Percentiles rank a stretch among this genome's conserved stretches.
These are phyloP conservation scores for Silene noctiflora DNA, from an alignment of 179 eudicot species.

Conservation along the genomic window DNA sequence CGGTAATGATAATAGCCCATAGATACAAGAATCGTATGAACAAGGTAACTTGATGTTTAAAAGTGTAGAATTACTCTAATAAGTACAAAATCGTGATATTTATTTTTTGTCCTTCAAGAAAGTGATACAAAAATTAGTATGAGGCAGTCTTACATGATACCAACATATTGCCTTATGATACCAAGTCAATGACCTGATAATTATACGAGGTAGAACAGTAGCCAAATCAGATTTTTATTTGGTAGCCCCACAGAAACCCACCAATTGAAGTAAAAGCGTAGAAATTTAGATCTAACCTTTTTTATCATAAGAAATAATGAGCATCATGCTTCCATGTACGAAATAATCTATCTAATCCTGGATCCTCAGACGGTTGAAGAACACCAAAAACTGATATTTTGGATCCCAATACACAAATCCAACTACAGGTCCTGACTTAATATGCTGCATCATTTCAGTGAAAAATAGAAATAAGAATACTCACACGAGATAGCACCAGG, in stretches of 20 bases:
- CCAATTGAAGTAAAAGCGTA: not conserved
- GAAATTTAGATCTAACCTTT: slow-evolving; percentile 8
- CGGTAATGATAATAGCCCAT: too few species aligned
- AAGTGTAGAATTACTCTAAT: not conserved
- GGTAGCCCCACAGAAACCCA: not conserved
- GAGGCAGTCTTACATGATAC: too few species aligned
- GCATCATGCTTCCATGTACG: slow-evolving; percentile 15
- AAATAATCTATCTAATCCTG: slow-evolving; percentile 36
- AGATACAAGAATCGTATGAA: not conserved
- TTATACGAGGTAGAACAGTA: not conserved
- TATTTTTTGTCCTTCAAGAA: not conserved
- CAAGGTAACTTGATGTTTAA: not conserved
- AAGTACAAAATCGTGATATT: not conserved
- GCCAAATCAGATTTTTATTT: too few species aligned
- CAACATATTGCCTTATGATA: too few species aligned
- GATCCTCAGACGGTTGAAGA: slow-evolving; percentile 83
- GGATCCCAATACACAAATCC: slow-evolving; percentile 98
- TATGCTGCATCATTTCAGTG: slow-evolving; percentile 53
- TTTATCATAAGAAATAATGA: not conserved
- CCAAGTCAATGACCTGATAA: too few species aligned
- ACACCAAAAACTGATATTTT: slow-evolving; percentile 78
- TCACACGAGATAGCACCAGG: not conserved
- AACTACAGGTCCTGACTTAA: slow-evolving; percentile 81
- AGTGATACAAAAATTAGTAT: too few species aligned
- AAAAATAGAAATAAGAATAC: not conserved